Evolutionary conservation across 345 rosid species (phyloP).

Genomic region (Mercurialis annua): DNA sequence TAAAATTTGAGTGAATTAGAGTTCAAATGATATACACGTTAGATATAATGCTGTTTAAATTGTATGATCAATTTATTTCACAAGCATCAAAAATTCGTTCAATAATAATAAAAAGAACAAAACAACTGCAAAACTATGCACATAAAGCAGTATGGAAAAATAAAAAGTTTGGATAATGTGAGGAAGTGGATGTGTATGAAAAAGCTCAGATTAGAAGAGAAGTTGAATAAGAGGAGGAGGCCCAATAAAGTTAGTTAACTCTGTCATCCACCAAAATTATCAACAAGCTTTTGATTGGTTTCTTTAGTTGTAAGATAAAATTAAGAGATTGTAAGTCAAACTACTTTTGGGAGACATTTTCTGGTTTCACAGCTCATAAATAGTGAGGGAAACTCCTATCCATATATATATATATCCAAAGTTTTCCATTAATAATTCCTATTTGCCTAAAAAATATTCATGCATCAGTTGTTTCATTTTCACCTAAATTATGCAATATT

Average conservation of each 20-base stretch:
- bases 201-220: not conserved
- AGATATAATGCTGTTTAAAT: too few species aligned
- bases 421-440: not conserved
- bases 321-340: slow-evolving; percentile 26
- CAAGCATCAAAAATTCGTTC: too few species aligned
- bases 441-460: too few species aligned
- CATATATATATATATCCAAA: not conserved
- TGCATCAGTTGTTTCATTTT: too few species aligned
- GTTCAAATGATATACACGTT: too few species aligned
- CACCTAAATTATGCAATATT: too few species aligned
- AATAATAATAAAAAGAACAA: too few species aligned
- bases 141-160: too few species aligned
- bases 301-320: slow-evolving; percentile 16
- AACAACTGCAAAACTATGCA: too few species aligned
- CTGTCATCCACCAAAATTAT: slow-evolving; percentile 8
- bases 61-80: too few species aligned
- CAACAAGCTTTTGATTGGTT: slow-evolving; percentile 11
- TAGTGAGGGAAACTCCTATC: not conserved
- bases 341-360: slow-evolving; percentile 17
- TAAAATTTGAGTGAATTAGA: too few species aligned
- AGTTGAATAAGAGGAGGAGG: not conserved
- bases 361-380: slow-evolving; percentile 15
- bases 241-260: not conserved
- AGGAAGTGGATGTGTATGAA: not conserved
- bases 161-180: not conserved